Evolutionary conservation across 192 early-diverging fungal species (phyloP).

Genomic region (Backusella mclennaniae): DNA sequence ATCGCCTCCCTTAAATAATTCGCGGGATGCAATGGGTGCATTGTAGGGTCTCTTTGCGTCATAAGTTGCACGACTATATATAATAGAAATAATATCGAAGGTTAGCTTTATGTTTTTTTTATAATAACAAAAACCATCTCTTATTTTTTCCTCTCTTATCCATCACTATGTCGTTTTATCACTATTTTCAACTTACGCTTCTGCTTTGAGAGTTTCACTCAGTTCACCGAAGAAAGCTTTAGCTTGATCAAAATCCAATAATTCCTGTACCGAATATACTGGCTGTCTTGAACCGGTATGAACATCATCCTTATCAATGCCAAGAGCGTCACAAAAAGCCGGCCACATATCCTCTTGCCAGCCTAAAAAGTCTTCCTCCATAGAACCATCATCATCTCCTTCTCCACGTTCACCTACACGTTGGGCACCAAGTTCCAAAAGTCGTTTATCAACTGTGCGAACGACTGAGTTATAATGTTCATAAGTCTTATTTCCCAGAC

Average conservation of each 20-base stretch:
- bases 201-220: neutral
- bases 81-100: neutral
- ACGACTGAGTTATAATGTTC: slow-evolving; percentile 85
- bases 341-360: slow-evolving; percentile 90
- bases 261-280: slow-evolving; percentile 83
- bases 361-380: slow-evolving; percentile 93
- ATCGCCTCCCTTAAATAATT: slow-evolving; percentile 65
- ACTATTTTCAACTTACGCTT: neutral
- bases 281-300: slow-evolving; percentile 92
- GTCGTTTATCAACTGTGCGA: slow-evolving; percentile 63
- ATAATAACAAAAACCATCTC: neutral
- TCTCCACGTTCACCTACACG: slow-evolving; percentile 81
- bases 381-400: slow-evolving; percentile 92
- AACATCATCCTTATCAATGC: slow-evolving; percentile 95
- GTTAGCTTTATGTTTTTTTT: neutral
- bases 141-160: neutral
- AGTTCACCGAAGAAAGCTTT: neutral
- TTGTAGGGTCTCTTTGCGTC: slow-evolving; percentile 86
- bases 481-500: slow-evolving; percentile 87
- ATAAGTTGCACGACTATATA: slow-evolving; percentile 50
- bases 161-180: neutral
- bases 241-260: slow-evolving; percentile 43
- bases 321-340: slow-evolving; percentile 68
- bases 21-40: slow-evolving; percentile 61
- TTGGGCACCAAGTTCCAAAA: slow-evolving; percentile 69